Evolutionary conservation across 345 rosid species (phyloP), one percentile per base, ranked within the genome.

Genomic region (Citrus maxima): DNA sequence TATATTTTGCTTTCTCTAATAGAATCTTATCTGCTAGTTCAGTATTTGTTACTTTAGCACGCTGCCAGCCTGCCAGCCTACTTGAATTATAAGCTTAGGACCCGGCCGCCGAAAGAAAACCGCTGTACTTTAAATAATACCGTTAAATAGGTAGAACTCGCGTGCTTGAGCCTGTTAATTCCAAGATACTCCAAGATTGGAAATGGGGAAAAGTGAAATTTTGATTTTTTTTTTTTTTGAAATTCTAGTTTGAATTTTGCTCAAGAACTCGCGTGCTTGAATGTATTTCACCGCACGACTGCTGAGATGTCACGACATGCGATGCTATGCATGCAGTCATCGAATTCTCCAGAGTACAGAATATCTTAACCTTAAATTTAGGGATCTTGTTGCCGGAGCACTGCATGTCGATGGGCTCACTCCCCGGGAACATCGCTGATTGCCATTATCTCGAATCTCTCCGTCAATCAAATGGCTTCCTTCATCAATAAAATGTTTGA

Each of bases 331-430:
- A 35, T 38, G n/a, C 34, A 13, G 67, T 4, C 3, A 13, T 25
- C 59, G 74, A 76, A 19, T 49, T 59, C 6, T 70, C 54, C 42
- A 46, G 61, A 8, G 18, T 70, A 54, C 42, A 49, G 55, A 6
- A 22, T 40, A 28, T n/a, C 25, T 13, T n/a, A 2, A 72, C 73
- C 80, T 67, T 34, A 35, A 72, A 72, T 51, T 35, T 2, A 49
- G 70, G 88, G 80, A 67, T 74, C 78, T 0, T 80, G 79, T 54
- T 78, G 62, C 73, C 60, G 7, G 14, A 64, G 16, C 16, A 72
- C 49, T 32, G 24, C 21, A 63, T 24, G 0, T 21, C 28, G 0
- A 38, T 46, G 7, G 34, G 28, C 58, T 60, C 5, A 38, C 28
- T 42, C 4, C 37, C 82, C 83, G 67, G 37, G 32, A 65, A 61